phyloP scores from a whole-genome alignment of 2,329 filamentous ascomycete genomes.

The Thelonectria rubi region DNA sequence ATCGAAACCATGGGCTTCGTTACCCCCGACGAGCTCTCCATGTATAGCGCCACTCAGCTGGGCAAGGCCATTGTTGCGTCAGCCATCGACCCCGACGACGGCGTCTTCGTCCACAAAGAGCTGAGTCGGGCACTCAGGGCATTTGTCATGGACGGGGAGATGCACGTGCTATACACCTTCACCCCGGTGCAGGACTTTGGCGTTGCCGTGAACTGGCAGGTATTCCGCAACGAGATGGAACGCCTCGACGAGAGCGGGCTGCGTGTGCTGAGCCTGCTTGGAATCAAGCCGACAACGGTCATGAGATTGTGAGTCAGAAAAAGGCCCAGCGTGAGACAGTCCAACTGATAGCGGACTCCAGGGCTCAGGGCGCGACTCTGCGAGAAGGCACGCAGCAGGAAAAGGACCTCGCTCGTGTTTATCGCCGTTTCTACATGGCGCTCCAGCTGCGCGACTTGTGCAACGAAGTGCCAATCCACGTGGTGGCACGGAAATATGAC shows the following conservation, averaged over 20 bases:
- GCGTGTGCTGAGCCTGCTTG: slow-evolving; percentile 73
- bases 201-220: slow-evolving; percentile 73
- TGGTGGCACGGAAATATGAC: slow-evolving; percentile 75
- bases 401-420: slow-evolving; percentile 68
- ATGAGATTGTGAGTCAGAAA: slow-evolving; percentile 66
- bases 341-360: slow-evolving; percentile 46
- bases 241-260: slow-evolving; percentile 75
- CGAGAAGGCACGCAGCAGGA: slow-evolving; percentile 71
- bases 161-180: slow-evolving; percentile 82
- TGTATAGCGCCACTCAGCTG: slow-evolving; percentile 69
- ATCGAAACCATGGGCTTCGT: slow-evolving; percentile 66
- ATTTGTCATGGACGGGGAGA: slow-evolving; percentile 83
- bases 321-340: neutral
- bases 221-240: slow-evolving; percentile 77
- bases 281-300: slow-evolving; percentile 72
- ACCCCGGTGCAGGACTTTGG: slow-evolving; percentile 72
- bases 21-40: slow-evolving; percentile 56
- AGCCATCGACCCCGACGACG: slow-evolving; percentile 77
- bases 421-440: slow-evolving; percentile 77
- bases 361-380: slow-evolving; percentile 72
- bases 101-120: slow-evolving; percentile 76
- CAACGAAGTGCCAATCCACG: slow-evolving; percentile 77
- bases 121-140: slow-evolving; percentile 72
- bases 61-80: slow-evolving; percentile 78
- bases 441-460: slow-evolving; percentile 82